Conservation (phyloP, 208 protist species). For the Trypanosoma boissoni region DNA sequence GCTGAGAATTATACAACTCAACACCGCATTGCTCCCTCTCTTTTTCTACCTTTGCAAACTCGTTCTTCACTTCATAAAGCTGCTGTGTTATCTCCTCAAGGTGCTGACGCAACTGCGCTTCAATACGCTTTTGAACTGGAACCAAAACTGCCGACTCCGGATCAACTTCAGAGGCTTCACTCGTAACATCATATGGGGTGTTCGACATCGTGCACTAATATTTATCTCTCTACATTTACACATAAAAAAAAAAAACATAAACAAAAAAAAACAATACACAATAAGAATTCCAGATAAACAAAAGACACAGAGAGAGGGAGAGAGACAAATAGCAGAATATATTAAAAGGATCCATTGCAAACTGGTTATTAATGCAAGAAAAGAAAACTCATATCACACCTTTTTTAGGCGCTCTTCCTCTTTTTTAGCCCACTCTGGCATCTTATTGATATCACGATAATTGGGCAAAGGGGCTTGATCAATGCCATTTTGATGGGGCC, state of each 20-base stretch:
- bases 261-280: conserved; percentile 20
- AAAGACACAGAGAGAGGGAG: background rate
- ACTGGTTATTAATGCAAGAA: background rate
- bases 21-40: conserved; percentile 91
- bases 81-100: conserved; percentile 83
- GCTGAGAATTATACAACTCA: conserved; percentile 94
- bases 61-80: conserved; percentile 82
- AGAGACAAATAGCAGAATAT: too few relatives aligned
- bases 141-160: conserved; percentile 79
- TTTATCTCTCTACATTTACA: too few relatives aligned
- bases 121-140: conserved; percentile 86
- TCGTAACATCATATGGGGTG: conserved; percentile 64
- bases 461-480: conserved; percentile 86
- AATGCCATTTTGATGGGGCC: conserved; percentile 88
- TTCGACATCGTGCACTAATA: conserved; percentile 29
- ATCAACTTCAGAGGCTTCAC: conserved; percentile 88
- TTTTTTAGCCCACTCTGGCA: conserved; percentile 83
- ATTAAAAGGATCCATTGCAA: background rate
- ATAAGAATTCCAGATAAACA: conserved; percentile 4
- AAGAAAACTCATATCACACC: background rate
- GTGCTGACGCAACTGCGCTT: conserved; percentile 85
- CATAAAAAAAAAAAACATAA: conserved; percentile 16
- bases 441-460: conserved; percentile 87
- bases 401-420: conserved; percentile 71
- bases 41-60: conserved; percentile 68